phyloP scores from a whole-genome alignment of 495 filamentous ascomycete genomes.

The Talaromyces stipitatus region DNA sequence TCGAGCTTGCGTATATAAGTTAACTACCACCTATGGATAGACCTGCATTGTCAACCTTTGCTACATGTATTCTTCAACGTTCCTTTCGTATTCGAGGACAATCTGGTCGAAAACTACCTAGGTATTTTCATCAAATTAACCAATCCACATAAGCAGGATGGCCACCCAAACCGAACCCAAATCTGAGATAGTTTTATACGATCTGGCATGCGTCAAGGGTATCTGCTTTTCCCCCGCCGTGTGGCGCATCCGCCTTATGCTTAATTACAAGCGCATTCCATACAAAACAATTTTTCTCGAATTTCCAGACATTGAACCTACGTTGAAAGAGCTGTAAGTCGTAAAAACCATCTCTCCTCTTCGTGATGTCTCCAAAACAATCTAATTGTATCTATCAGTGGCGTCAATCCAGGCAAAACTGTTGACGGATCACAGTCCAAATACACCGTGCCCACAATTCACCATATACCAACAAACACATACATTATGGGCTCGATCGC shows the following conservation, averaged over 20 bases:
- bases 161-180: conserved; percentile 11
- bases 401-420: conserved; percentile 15
- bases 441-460: conserved; percentile 36
- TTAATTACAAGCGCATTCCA: conserved; percentile 33
- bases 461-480: conserved; percentile 30
- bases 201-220: conserved; percentile 31
- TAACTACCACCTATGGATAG: no score
- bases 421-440: conserved; percentile 15
- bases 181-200: conserved; percentile 31
- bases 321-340: conserved; percentile 29
- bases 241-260: conserved; percentile 37
- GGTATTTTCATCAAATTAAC: no score
- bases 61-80: no score
- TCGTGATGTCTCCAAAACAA: conserved; percentile 4
- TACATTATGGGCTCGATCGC: conserved; percentile 31
- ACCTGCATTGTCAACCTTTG: no score
- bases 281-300: conserved; percentile 33
- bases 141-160: conserved; percentile 13
- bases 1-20: no score
- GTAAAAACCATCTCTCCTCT: conserved; percentile 3
- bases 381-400: conserved; percentile 16
- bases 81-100: no score
- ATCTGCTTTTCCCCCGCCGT: conserved; percentile 33
- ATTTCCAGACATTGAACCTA: conserved; percentile 37
- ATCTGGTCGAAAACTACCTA: no score